phyloP scores from a whole-genome alignment of 1,284 basidiomycete genomes.

The Cutaneotrichosporon sp. region DNA sequence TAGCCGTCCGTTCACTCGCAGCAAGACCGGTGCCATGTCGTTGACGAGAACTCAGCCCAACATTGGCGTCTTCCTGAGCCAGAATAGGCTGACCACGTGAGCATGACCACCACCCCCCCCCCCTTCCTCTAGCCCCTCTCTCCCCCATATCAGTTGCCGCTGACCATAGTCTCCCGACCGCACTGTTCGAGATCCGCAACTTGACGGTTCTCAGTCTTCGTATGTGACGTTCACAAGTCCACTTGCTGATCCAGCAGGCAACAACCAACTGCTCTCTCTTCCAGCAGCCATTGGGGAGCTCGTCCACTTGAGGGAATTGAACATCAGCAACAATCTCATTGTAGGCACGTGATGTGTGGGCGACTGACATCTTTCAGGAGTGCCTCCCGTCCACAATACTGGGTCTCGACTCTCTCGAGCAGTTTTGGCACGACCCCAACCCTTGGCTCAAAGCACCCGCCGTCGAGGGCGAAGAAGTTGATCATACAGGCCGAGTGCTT shows the following conservation, averaged over 20 bases:
- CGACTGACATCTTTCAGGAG: constrained; percentile 26
- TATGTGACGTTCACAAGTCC: constrained; percentile 20
- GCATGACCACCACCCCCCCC: no score
- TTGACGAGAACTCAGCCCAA: constrained; percentile 19
- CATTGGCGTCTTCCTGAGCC: constrained; percentile 29
- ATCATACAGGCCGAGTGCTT: neutral
- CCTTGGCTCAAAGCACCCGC: constrained; percentile 20
- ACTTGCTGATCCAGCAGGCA: constrained; percentile 27
- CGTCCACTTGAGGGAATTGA: constrained; percentile 45
- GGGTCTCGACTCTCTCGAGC: constrained; percentile 31
- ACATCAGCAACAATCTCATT: constrained; percentile 50
- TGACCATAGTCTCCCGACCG: constrained; percentile 44
- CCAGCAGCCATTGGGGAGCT: constrained; percentile 51
- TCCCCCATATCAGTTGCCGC: neutral
- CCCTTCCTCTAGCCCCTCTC: no score
- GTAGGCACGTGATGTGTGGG: constrained; percentile 29
- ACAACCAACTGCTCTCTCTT: constrained; percentile 41
- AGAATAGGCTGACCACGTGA: constrained; percentile 42
- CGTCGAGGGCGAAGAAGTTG: neutral
- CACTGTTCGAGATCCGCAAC: constrained; percentile 49
- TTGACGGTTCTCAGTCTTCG: constrained; percentile 45
- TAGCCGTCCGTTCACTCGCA: constrained; percentile 14
- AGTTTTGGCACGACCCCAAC: constrained; percentile 36
- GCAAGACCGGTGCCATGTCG: constrained; percentile 33
- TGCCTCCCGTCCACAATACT: constrained; percentile 50